Base-by-base conservation (phyloP, 768 basidiomycete genomes). In the Leccinum ochraceum region DNA sequence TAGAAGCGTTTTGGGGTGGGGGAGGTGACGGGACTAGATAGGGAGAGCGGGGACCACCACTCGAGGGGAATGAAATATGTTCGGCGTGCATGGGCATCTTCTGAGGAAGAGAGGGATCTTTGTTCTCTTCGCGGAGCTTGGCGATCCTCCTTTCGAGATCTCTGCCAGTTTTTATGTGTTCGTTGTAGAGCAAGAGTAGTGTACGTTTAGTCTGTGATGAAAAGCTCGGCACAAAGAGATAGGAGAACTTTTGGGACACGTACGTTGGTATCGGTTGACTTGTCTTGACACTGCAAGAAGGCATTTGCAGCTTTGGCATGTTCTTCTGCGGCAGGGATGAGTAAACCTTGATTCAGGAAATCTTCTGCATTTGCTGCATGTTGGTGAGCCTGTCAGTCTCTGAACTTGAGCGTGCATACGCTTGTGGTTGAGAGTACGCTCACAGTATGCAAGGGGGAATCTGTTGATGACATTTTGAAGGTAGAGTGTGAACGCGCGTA, bases 341-440 rank as follows among this genome's bases (percentile, higher is more conserved):
- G 80, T 6, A 90, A 77, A 13, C 92, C 92, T 60, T 84, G 81
- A 13, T 78, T 79, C 50, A 82, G 69, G 67, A 82, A 84, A 60
- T 92, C 90, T 54, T 93, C 90, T 37, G 90, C 91, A 67, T 88
- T 89, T 16, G 87, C 86, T 56, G 88, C 88, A 74, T 92, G 90
- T 67, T 88, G 86, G 72, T 94, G 89, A 22, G 92, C 91, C 90
- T 93, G 71, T 24, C 20, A n/a, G 32, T 42, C 50, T 57, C 49
- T 46, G 44, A 46, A 32, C 57, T 57, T 32, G 63, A 70, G 34
- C 10, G 17, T 17, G 54, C 30, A 22, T 17, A 46, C n/a, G 28
- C 3, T 4, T 28, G n/a, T 10, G 13, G 46, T 61, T 44, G 54
- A 24, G 13, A 26, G 10, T 1, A 46, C 3, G 56, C 75, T 77